These are phyloP conservation scores for Aspergillus fischeri DNA, from an alignment of 2,329 filamentous ascomycete genomes.

Conservation along the genomic window DNA sequence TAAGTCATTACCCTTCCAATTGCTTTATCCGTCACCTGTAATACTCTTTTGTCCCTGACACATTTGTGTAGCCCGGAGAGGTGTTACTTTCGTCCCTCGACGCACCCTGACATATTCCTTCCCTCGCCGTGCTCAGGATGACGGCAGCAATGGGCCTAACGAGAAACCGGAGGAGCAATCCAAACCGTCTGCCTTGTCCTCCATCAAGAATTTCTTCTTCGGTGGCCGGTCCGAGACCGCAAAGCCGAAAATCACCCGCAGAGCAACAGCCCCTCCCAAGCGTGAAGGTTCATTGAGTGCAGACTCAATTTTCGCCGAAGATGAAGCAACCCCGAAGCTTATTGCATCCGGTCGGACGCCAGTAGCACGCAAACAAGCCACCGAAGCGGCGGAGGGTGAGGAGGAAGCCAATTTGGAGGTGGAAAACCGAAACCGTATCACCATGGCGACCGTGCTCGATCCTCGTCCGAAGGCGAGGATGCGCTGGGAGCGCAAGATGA, in stretches of 20 bases:
- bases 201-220: conserved; percentile 33
- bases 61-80: conserved; percentile 28
- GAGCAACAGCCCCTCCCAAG: conserved; percentile 26
- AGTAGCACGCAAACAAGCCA: conserved; percentile 18
- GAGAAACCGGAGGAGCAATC: conserved; percentile 16
- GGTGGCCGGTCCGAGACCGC: conserved; percentile 20
- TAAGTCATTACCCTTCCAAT: conserved; percentile 14
- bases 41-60: neutral
- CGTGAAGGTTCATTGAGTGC: conserved; percentile 33
- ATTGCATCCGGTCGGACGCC: conserved; percentile 24
- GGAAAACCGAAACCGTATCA: conserved; percentile 43
- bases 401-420: conserved; percentile 17
- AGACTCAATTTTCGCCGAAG: conserved; percentile 42
- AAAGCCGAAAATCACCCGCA: conserved; percentile 27
- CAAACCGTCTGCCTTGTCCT: conserved; percentile 25
- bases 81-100: conserved; percentile 31
- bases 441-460: conserved; percentile 63
- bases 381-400: conserved; percentile 10
- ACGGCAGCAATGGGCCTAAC: conserved; percentile 13
- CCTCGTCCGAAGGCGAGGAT: conserved; percentile 68
- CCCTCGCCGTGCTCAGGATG: conserved; percentile 27
- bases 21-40: neutral
- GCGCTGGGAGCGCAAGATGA: conserved; percentile 78
- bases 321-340: conserved; percentile 23
- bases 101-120: conserved; percentile 33